These are phyloP conservation scores for Pyrenophora seminiperda DNA, from an alignment of 2,329 filamentous ascomycete genomes.

Conservation along the genomic window DNA sequence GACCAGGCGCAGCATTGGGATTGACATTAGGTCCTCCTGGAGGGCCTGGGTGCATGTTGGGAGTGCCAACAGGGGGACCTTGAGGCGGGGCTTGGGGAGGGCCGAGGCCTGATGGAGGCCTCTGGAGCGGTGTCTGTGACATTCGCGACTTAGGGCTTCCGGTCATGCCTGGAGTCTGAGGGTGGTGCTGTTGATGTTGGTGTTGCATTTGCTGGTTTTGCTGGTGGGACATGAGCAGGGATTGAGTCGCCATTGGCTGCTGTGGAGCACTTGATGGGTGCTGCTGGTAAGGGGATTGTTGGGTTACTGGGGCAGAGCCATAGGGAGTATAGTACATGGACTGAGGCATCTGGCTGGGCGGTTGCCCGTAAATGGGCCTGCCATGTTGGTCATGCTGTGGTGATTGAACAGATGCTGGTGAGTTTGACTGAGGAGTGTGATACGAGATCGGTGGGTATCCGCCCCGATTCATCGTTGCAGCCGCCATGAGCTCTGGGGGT, in stretches of 20 bases:
- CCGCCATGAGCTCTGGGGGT: conserved; percentile 71
- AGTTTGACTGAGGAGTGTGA: conserved; percentile 93
- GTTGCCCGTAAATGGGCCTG: conserved; percentile 81
- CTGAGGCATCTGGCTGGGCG: conserved; percentile 76
- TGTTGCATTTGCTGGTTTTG: conserved; percentile 49
- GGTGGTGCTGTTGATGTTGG: conserved; percentile 51
- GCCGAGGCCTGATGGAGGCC: conserved; percentile 57
- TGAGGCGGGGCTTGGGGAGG: conserved; percentile 49
- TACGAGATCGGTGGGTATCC: conserved; percentile 83
- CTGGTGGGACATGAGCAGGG: conserved; percentile 60
- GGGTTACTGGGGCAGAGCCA: conserved; percentile 53
- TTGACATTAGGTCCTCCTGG: conserved; percentile 65
- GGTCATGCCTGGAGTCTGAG: conserved; percentile 63
- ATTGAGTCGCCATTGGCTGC: conserved; percentile 56
- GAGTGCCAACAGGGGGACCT: conserved; percentile 48
- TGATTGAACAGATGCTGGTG: conserved; percentile 89
- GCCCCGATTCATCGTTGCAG: conserved; percentile 68
- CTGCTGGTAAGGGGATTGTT: conserved; percentile 62
- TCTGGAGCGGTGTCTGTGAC: conserved; percentile 59
- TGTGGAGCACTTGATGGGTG: conserved; percentile 63
- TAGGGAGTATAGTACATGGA: conserved; percentile 77
- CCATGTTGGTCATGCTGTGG: conserved; percentile 88
- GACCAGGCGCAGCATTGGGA: conserved; percentile 89
- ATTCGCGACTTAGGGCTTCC: conserved; percentile 62
- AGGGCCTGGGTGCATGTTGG: conserved; percentile 48